These are phyloP conservation scores for Penicillium robsamsonii DNA, from an alignment of 495 filamentous ascomycete species.

Conservation along the genomic window DNA sequence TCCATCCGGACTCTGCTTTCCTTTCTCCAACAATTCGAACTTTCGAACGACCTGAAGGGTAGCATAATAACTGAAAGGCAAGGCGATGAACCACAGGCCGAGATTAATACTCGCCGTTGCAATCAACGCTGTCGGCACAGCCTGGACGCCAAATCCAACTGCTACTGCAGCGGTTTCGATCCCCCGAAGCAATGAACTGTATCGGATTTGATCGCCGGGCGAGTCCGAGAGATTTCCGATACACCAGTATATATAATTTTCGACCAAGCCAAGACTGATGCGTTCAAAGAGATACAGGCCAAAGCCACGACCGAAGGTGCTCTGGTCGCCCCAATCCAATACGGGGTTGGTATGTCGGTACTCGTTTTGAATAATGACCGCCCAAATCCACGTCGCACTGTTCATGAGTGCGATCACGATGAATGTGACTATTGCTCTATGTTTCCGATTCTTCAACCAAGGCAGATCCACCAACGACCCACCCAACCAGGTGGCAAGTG, in stretches of 20 bases:
- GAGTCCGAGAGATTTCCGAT: conserved; percentile 44
- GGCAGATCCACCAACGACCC: conserved; percentile 22
- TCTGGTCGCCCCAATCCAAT: conserved; percentile 27
- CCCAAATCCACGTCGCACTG: conserved; percentile 29
- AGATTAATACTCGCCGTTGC: conserved; percentile 43
- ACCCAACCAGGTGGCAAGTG: conserved; percentile 37
- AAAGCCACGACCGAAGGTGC: conserved; percentile 41
- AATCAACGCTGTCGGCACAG: conserved; percentile 41
- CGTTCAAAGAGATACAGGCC: conserved; percentile 42
- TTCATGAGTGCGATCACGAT: conserved; percentile 22
- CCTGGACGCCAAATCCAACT: conserved; percentile 43
- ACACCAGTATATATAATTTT: conserved; percentile 49
- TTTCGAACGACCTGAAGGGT: conserved; percentile 39
- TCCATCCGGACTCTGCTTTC: background rate
- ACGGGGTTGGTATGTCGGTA: conserved; percentile 25
- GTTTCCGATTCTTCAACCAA: conserved; percentile 22
- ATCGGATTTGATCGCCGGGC: conserved; percentile 42
- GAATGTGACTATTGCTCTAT: conserved; percentile 20
- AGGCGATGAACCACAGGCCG: conserved; percentile 39
- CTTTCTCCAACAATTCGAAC: conserved; percentile 14
- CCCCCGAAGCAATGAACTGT: conserved; percentile 40
- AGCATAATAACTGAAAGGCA: conserved; percentile 46
- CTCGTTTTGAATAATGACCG: conserved; percentile 27
- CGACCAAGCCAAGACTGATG: conserved; percentile 38
- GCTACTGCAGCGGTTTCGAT: conserved; percentile 43